Base-by-base conservation (phyloP, 352 stramenopile genomes). In the Phytophthora capsici region DNA sequence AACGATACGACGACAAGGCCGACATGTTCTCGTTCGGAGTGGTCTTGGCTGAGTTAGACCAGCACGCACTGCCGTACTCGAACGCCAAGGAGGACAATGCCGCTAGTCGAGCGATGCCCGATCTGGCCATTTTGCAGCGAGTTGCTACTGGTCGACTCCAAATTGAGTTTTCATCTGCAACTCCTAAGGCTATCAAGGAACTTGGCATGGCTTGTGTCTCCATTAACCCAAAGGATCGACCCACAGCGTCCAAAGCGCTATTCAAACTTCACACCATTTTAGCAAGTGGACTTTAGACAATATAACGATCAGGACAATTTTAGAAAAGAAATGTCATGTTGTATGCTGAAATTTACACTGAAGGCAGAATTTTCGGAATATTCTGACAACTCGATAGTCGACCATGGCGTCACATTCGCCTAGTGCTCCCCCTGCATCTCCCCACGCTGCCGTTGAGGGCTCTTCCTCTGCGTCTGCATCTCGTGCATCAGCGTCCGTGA, bases 11-110 rank as follows among this genome's bases (percentile, higher is more conserved):
- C 20, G 61, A 78, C 47, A 83, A 80, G 37, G 75, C 72, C 22
- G 75, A 83, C 43, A 75, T 81, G 47, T 83, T 79, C 49, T 81
- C 75, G 22, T 81, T 83, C 30, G 75, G 75, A 28, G 69, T 80
- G 4, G 75, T 83, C 40, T 36, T 83, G 40, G 58, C 69, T 7
- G 75, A 83, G 30, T 38, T 83, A 26, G 75, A 83, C 28, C 37
- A 66, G 12, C 72, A 83, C 26, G 10, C 30, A 5, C 54, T 81
- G 7, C 71, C 71, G 34, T 81, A 79, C 44, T 54, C 63, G 13
- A 58, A 77, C 23, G 61, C 46, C 8, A 75, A 71, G 22, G 63
- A 80, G 28, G 69, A 57, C 14, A 63, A 52, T 19, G 46, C 66
- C 40, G 61, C 56, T 13, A 36, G 53, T 28, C 63, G 43, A 57